Evolutionary conservation across 2,329 filamentous ascomycete species (phyloP), one percentile per base, ranked within the genome.

Genomic region (Rutstroemia sp.): DNA sequence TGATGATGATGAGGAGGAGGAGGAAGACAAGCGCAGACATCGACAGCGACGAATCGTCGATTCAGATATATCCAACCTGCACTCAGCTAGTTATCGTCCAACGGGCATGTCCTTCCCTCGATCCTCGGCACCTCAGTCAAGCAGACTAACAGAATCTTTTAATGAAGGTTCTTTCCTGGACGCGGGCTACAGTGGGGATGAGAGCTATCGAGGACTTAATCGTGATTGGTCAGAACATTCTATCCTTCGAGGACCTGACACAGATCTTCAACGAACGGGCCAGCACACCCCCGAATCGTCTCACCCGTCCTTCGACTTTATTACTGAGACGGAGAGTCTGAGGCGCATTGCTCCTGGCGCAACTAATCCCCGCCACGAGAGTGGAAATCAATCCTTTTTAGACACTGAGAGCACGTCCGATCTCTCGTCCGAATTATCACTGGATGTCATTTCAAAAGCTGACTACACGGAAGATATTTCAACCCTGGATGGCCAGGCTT

Each of bases 111-210:
- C 58, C 25, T 37, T 53, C 9, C 8, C 55, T 21, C 41, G 7
- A 12, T 54, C 51, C 2, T 56, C 79, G 0, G 77, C 80, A 14
- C 25, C 60, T 62, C 61, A 81, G 3, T 81, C 81, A 1, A 79
- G 82, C 14, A 81, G 80, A 56, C 91, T 89, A 0, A 79, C 82
- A 27, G 83, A 86, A 50, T 92, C 88, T 0, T 91, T 90, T 67
- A 86, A 82, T 41, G 92, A 88, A 0, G 83, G 86, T 37, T 89
- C 90, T 4, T 77, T 94, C 7, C 77, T 95, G 12, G 86, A 92
- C 59, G 81, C 87, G 50, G 87, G 80, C 3, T 67, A 78, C 30
- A 77, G 76, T 0, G 79, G 82, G 44, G 78, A 82, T 59, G 76
- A 37, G 21, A 54, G 70, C 1, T 71, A 66, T 7, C 72, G 71